Conservation (phyloP, 805 yeast species). For the Candida argentea region DNA sequence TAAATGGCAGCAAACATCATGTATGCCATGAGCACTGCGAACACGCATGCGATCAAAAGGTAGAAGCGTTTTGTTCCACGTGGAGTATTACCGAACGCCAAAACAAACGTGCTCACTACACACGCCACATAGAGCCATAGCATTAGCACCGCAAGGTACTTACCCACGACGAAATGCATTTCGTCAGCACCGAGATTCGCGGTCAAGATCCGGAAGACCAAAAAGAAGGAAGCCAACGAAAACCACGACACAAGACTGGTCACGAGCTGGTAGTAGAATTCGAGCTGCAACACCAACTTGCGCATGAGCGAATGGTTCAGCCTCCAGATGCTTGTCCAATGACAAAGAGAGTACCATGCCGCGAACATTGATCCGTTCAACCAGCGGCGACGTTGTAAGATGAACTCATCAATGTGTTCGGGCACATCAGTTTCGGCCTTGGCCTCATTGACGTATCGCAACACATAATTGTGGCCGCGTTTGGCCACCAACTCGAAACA, state of each 20-base stretch:
- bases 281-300: slow-evolving; percentile 73
- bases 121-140: slow-evolving; percentile 81
- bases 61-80: slow-evolving; percentile 80
- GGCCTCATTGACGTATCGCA: slow-evolving; percentile 86
- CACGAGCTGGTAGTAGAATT: slow-evolving; percentile 79
- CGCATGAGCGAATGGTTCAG: slow-evolving; percentile 78
- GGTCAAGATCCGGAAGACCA: slow-evolving; percentile 86
- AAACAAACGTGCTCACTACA: slow-evolving; percentile 73
- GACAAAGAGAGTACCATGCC: slow-evolving; percentile 79
- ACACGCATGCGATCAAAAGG: slow-evolving; percentile 60
- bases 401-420: slow-evolving; percentile 86
- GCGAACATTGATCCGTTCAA: slow-evolving; percentile 96
- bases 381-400: slow-evolving; percentile 97
- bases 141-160: slow-evolving; percentile 64
- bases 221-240: slow-evolving; percentile 82
- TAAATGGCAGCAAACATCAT: slow-evolving; percentile 81
- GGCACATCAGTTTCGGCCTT: slow-evolving; percentile 97
- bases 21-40: slow-evolving; percentile 83
- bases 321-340: slow-evolving; percentile 80
- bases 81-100: slow-evolving; percentile 92
- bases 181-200: slow-evolving; percentile 58
- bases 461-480: slow-evolving; percentile 71
- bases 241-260: slow-evolving; percentile 82
- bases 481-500: slow-evolving; percentile 96
- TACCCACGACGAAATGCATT: slow-evolving; percentile 62